phyloP scores from a whole-genome alignment of 1,284 basidiomycete genomes.

The Puccinia hordei region DNA sequence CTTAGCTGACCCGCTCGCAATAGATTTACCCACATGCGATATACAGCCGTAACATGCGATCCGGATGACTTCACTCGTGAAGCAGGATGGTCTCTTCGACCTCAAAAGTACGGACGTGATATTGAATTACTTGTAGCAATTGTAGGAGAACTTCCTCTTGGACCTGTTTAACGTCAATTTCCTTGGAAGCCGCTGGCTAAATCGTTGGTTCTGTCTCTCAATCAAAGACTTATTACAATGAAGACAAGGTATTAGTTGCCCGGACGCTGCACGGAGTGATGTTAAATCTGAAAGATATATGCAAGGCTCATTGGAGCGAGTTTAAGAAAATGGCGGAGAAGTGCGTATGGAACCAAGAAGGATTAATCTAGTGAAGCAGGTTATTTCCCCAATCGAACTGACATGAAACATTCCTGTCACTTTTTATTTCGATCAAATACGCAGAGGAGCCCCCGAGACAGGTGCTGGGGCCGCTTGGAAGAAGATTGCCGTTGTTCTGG shows the following conservation, averaged over 20 bases:
- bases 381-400: neutral
- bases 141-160: constrained; percentile 46
- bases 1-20: neutral
- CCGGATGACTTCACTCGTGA: constrained; percentile 84
- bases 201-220: neutral
- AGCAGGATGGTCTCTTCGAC: constrained; percentile 75
- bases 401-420: neutral
- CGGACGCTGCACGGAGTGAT: constrained; percentile 92
- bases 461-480: constrained; percentile 73
- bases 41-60: constrained; percentile 76
- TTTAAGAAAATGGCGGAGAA: constrained; percentile 43
- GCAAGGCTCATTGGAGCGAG: constrained; percentile 73
- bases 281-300: constrained; percentile 97
- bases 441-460: constrained; percentile 72
- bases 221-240: constrained; percentile 68
- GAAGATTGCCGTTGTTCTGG: constrained; percentile 75
- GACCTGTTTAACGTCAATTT: neutral
- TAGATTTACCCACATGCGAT: constrained; percentile 46
- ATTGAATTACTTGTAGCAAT: constrained; percentile 81
- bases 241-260: constrained; percentile 91
- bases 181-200: neutral
- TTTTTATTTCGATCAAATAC: neutral
- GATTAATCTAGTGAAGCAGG: neutral
- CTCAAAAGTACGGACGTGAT: constrained; percentile 80
- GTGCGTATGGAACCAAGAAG: neutral